Percentiles rank a stretch among this genome's conserved stretches.
Conservation (phyloP, 805 yeast genomes). For the Scheffersomyces ergatensis region DNA sequence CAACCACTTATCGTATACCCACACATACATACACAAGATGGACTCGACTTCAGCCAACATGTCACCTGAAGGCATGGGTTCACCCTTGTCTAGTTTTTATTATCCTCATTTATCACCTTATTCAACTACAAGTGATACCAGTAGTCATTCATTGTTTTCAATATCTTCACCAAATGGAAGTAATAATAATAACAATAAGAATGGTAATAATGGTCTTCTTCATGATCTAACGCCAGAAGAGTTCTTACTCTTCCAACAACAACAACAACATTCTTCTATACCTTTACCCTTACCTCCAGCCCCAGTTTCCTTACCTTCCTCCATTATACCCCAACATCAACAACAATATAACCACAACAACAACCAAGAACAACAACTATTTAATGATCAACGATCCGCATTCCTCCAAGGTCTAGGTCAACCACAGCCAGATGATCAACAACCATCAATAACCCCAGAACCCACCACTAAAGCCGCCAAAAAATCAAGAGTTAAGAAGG, state of each 20-base stretch:
- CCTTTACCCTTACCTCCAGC: background rate
- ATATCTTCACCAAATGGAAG: background rate
- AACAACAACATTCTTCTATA: background rate
- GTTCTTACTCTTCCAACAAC: too few species aligned
- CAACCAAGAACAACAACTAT: too few species aligned
- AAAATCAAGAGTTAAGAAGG: background rate
- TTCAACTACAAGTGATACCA: background rate
- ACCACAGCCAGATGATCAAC: background rate
- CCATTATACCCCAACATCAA: background rate
- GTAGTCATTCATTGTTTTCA: background rate
- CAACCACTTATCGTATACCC: too few species aligned
- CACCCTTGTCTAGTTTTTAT: background rate
- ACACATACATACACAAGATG: background rate
- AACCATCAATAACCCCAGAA: background rate
- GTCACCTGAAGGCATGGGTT: background rate
- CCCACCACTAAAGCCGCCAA: background rate
- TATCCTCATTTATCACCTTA: slow-evolving; percentile 1
- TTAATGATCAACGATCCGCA: background rate
- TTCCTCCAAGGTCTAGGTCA: background rate
- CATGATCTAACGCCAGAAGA: background rate
- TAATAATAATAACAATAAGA: background rate
- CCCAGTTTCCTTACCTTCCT: background rate
- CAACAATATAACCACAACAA: too few species aligned
- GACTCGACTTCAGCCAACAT: background rate
- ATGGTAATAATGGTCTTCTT: background rate